A percentile compares a stretch with the other conserved stretches of the same genome.
Evolutionary conservation across 2,329 filamentous ascomycete genomes (phyloP).

Genomic region (Fusarium nygamai): DNA sequence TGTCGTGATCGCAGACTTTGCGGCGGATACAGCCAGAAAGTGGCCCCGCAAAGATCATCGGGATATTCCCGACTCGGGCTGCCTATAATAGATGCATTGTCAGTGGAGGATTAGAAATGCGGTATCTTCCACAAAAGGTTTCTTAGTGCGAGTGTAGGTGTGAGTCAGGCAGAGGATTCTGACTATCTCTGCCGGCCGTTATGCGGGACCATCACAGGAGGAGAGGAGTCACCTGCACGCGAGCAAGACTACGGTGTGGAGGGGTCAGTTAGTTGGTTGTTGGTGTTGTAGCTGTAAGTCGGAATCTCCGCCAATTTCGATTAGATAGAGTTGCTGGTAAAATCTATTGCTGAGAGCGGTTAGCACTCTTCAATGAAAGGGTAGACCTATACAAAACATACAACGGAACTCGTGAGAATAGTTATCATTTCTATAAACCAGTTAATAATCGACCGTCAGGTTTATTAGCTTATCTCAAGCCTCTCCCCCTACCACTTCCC

Average conservation of each 20-base stretch:
- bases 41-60: conserved; percentile 30
- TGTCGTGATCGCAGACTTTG: conserved; percentile 42
- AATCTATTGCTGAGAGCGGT: background rate
- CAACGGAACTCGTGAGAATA: conserved; percentile 15
- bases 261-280: background rate
- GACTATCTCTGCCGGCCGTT: background rate
- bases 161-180: background rate
- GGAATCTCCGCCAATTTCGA: background rate
- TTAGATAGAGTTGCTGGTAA: background rate
- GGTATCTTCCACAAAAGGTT: background rate
- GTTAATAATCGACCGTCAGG: conserved; percentile 1
- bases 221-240: conserved; percentile 16
- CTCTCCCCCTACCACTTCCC: conserved; percentile 1
- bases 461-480: conserved; percentile 10
- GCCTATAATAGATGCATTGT: conserved; percentile 6
- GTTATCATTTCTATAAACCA: conserved; percentile 24
- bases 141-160: conserved; percentile 9
- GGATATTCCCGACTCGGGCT: conserved; percentile 18
- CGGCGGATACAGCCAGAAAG: conserved; percentile 1
- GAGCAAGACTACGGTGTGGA: conserved; percentile 5
- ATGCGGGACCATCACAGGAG: conserved; percentile 1
- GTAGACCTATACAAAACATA: background rate
- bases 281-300: background rate
- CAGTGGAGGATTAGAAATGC: background rate
- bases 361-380: background rate